phyloP scores from a whole-genome alignment of 2,329 filamentous ascomycete genomes.

The Microdochium paspali region DNA sequence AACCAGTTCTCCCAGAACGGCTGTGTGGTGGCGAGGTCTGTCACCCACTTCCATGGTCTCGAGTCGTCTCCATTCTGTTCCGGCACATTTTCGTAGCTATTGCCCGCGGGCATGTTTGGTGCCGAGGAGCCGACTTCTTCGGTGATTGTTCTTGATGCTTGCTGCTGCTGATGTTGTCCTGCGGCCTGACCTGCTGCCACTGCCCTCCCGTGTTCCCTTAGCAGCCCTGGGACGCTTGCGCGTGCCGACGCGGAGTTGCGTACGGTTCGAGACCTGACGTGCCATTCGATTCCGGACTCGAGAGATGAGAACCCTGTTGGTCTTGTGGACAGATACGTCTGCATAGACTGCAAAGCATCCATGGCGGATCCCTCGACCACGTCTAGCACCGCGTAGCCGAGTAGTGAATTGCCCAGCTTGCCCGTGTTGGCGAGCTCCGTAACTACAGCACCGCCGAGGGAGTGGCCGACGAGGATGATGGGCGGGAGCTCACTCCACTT shows the following conservation, averaged over 20 bases:
- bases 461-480: constrained; percentile 80
- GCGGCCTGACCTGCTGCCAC: constrained; percentile 34
- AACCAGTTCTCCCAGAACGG: constrained; percentile 96
- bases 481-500: constrained; percentile 66
- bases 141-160: constrained; percentile 1
- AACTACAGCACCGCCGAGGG: constrained; percentile 83
- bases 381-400: constrained; percentile 86
- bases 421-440: constrained; percentile 69
- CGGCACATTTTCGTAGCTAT: neutral
- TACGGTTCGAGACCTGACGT: constrained; percentile 79
- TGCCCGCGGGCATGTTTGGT: neutral
- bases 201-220: constrained; percentile 44
- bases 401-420: constrained; percentile 54
- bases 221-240: constrained; percentile 74
- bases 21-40: constrained; percentile 73
- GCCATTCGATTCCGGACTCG: constrained; percentile 83
- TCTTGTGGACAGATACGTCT: constrained; percentile 75
- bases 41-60: constrained; percentile 72
- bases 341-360: constrained; percentile 90
- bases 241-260: constrained; percentile 76
- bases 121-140: neutral
- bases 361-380: constrained; percentile 95
- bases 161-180: constrained; percentile 1
- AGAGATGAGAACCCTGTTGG: constrained; percentile 71
- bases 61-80: constrained; percentile 17